A percentile compares a stretch with the other conserved stretches of the same genome.
Conservation (phyloP, 495 filamentous ascomycete genomes). For the Trichoderma asperelloides region DNA sequence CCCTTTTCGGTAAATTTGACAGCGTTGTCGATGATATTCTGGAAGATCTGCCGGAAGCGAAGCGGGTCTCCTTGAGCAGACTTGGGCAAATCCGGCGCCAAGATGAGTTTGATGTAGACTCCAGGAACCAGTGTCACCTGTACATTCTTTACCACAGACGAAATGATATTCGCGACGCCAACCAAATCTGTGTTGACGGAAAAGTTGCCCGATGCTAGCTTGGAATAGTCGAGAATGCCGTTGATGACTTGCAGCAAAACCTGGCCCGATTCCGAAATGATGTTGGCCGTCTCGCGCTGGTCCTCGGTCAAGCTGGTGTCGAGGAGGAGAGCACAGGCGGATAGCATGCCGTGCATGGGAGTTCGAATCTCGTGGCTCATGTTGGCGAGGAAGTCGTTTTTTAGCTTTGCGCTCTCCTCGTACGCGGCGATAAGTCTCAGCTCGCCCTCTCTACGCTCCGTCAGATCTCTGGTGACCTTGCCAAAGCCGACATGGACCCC, state of each 20-base stretch:
- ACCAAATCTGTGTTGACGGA: conserved; percentile 36
- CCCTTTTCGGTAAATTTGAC: conserved; percentile 42
- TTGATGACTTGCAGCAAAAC: conserved; percentile 42
- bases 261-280: conserved; percentile 40
- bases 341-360: conserved; percentile 45
- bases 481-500: conserved; percentile 53
- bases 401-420: conserved; percentile 56
- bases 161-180: conserved; percentile 36
- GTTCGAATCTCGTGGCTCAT: conserved; percentile 47
- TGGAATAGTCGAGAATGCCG: conserved; percentile 45
- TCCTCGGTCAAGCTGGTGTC: conserved; percentile 29
- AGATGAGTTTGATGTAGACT: conserved; percentile 26
- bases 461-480: conserved; percentile 57
- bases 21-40: conserved; percentile 40
- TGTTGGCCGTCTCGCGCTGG: conserved; percentile 36
- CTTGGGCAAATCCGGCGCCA: conserved; percentile 32
- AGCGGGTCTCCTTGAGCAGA: conserved; percentile 37
- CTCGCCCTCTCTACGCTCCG: conserved; percentile 52
- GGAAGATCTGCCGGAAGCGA: conserved; percentile 38
- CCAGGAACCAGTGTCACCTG: conserved; percentile 26
- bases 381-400: conserved; percentile 60
- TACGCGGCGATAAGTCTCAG: conserved; percentile 50
- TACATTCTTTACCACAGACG: conserved; percentile 42
- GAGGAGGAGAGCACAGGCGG: conserved; percentile 34
- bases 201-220: conserved; percentile 37